Evolutionary conservation across 495 filamentous ascomycete genomes (phyloP).

Genomic region (Tetracladium marchalianum): DNA sequence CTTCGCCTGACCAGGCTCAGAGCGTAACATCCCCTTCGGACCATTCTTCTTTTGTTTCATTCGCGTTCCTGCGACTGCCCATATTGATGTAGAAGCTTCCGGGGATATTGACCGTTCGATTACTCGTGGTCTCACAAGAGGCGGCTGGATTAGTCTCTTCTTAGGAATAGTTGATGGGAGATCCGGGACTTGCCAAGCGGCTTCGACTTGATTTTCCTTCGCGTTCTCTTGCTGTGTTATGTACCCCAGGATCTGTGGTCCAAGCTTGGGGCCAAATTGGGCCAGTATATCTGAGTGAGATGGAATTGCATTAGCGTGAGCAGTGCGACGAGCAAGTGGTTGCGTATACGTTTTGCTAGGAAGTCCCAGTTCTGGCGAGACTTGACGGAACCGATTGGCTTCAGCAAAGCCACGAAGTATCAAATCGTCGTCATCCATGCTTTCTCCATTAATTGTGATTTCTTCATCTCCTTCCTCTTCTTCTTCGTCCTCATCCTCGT

Average conservation of each 20-base stretch:
- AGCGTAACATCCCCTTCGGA: background rate
- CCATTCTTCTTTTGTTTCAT: background rate
- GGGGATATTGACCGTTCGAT: slow-evolving; percentile 12
- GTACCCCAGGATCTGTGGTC: slow-evolving; percentile 13
- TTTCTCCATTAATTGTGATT: slow-evolving; percentile 16
- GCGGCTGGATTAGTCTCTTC: background rate
- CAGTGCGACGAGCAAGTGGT: background rate
- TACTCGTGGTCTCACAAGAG: slow-evolving; percentile 2
- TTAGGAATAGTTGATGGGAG: background rate
- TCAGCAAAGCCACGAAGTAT: slow-evolving; percentile 20
- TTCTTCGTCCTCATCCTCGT: slow-evolving; percentile 11
- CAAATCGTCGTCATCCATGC: slow-evolving; percentile 18
- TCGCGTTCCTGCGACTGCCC: slow-evolving; percentile 8
- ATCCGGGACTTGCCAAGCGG: slow-evolving; percentile 9
- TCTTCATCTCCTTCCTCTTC: slow-evolving; percentile 7
- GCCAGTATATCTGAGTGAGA: slow-evolving; percentile 16
- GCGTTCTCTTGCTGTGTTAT: slow-evolving; percentile 9
- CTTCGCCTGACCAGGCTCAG: background rate
- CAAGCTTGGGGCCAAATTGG: slow-evolving; percentile 18
- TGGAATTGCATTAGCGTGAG: slow-evolving; percentile 1
- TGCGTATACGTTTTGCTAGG: background rate
- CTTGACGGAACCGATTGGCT: slow-evolving; percentile 10
- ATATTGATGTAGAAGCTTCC: slow-evolving; percentile 11
- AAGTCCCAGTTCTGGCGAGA: slow-evolving; percentile 2
- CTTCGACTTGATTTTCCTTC: slow-evolving; percentile 9